Percentiles rank a stretch among this genome's conserved stretches.
Evolutionary conservation across 2,329 filamentous ascomycete genomes (phyloP).

Genomic region (Botryotinia narcissicola): DNA sequence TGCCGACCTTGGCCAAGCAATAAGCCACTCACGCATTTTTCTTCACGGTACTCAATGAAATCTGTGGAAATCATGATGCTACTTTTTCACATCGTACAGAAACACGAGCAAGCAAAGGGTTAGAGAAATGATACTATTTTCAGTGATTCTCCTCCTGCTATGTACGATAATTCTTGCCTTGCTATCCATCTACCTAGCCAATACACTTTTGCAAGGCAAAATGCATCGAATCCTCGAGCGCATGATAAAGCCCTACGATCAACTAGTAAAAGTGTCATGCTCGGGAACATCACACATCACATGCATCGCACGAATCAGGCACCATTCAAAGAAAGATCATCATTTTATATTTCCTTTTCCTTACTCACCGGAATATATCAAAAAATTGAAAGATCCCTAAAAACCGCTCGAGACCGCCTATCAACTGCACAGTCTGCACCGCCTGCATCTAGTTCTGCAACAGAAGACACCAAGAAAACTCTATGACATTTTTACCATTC

Average conservation of each 20-base stretch:
- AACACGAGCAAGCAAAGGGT: not conserved
- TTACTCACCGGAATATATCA: not conserved
- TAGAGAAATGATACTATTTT: not conserved
- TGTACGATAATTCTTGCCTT: not conserved
- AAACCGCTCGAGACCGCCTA: not conserved
- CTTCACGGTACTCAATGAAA: not conserved
- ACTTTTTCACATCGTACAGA: not conserved
- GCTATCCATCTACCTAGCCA: not conserved
- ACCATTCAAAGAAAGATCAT: not conserved
- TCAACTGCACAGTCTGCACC: not conserved
- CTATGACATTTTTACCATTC: not conserved
- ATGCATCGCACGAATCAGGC: conserved; percentile 6
- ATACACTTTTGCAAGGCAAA: not conserved
- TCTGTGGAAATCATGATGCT: not conserved
- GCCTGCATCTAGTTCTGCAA: not conserved
- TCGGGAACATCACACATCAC: not conserved
- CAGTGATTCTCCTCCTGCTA: not conserved
- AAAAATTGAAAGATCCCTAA: not conserved
- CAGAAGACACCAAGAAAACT: conserved; percentile 6
- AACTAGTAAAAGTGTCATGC: not conserved
- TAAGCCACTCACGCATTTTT: not conserved
- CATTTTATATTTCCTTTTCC: not conserved
- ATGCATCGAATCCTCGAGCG: not conserved
- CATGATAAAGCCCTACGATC: not conserved
- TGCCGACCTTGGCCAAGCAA: not conserved